Evolutionary conservation across 495 filamentous ascomycete genomes (phyloP), one percentile per base, ranked within the genome.

Genomic region (Penicillium cosmopolitanum): DNA sequence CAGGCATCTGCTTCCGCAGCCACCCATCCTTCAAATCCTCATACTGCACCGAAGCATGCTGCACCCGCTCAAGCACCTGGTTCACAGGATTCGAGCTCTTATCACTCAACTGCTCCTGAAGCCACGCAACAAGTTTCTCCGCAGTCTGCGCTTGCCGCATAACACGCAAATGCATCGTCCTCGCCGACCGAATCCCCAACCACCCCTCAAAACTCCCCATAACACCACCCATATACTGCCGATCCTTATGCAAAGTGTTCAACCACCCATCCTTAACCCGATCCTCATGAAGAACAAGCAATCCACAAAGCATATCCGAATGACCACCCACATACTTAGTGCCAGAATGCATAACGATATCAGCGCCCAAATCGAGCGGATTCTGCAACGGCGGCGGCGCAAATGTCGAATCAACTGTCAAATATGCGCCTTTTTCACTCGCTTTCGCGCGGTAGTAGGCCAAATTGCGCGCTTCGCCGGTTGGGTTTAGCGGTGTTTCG

Each of bases 251-350:
- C 60, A 98, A 64, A 34, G 68, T 71, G 19, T 72, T 61, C 40
- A 83, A 62, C 88, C 85, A 89, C 5, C 78, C 80, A 4, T 63
- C 44, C n/a, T 55, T 53, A 0, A 60, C 60, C 6, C 58, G 58
- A 55, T 82, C 71, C 18, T 68, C 66, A 46, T 77, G 74, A 8
- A 89, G 80, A 1, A 86, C 87, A 34, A 98, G 75, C 25, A 96
- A 86, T 4, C 94, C 94, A 63, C 89, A 90, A 1, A 98, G 84
- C 80, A 97, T 80, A 76, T 98, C 94, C 57, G 86, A 90, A 73
- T 98, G 94, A 2, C 94, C 94, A n/a, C 94, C 94, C 55, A 98
- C 81, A 71, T 96, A 98, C 80, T 98, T 98, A 5, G 92, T 96
- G 10, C 91, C 94, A 40, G 81, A 85, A 71, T 98, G 94, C 88